Evolutionary conservation across 2,329 filamentous ascomycete genomes (phyloP), one percentile per base, ranked within the genome.

Genomic region (Domatiomyces catenatus): DNA sequence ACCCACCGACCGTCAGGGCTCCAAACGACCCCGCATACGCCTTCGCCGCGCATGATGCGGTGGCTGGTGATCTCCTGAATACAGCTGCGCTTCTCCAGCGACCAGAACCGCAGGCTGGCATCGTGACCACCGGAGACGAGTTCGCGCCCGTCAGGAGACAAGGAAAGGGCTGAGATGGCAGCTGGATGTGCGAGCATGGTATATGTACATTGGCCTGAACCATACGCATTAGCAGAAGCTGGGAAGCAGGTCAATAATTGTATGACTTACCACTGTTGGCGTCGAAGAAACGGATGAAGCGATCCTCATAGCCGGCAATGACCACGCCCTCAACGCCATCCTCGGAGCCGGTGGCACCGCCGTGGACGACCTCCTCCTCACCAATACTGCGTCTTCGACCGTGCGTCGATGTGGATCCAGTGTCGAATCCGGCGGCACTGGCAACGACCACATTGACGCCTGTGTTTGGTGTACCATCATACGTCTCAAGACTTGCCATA

Each of bases 131-230:
- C 92, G 45, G 88, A 95, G 47, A 98, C 90, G 8, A 95, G 82
- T 71, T 98, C 92, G 52, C 84, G 82, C 45, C 90, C 89, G 63
- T 96, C 90, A 12, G 90, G 92, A 59, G 87, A 94, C 18, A 98
- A 77, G 0, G 87, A 93, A 4, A 98, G 76, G 22, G 86, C 84
- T 1, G 92, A 93, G 58, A 98, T 95, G 51, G 92, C 83, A 2
- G 89, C 84, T 0, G 92, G 88, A 61, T 98, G 92, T 5, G 92
- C 92, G 53, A 96, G 80, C 92, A 98, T 98, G 62, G 85, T 93
- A 69, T 98, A 98, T 56, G 92, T 96, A 70, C 89, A 95, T 87
- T 98, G 92, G 51, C 92, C 92, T 96, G 58, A 49, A 10, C 18
- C 47, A 28, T 8, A 6, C 6, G 22, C 54, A 51, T 54, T 50